Conservation (phyloP, 352 stramenopile species). For the Blastocystis hominis region DNA sequence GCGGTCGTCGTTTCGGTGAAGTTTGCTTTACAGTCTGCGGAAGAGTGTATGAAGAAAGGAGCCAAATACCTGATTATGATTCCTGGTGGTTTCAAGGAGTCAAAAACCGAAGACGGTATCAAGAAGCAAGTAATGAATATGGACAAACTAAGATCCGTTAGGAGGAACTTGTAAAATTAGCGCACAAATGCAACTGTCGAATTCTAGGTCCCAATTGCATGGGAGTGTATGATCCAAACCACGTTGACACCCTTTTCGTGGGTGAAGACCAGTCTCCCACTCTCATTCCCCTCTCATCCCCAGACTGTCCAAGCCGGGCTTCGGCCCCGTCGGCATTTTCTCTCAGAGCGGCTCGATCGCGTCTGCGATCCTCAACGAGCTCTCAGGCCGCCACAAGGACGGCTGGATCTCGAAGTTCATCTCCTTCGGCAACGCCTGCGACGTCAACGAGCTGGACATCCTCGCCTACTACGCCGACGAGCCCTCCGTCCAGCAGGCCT, state of each 20-base stretch:
- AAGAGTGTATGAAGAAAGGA: slow-evolving; percentile 57
- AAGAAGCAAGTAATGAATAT: neutral
- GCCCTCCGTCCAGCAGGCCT: slow-evolving; percentile 40
- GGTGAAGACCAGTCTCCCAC: neutral
- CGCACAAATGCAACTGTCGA: slow-evolving; percentile 37
- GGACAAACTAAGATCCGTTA: neutral
- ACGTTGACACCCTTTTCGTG: slow-evolving; percentile 52
- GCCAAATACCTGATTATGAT: slow-evolving; percentile 57
- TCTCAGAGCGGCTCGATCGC: slow-evolving; percentile 43
- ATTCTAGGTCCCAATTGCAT: slow-evolving; percentile 57
- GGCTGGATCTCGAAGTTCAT: slow-evolving; percentile 58
- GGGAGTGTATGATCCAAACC: slow-evolving; percentile 46
- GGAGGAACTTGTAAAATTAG: slow-evolving; percentile 1
- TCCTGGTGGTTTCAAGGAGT: slow-evolving; percentile 50
- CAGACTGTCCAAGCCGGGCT: slow-evolving; percentile 41
- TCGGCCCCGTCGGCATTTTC: slow-evolving; percentile 43
- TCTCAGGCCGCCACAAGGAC: slow-evolving; percentile 21
- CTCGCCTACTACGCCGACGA: slow-evolving; percentile 38
- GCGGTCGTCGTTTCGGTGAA: slow-evolving; percentile 37
- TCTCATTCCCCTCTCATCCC: neutral
- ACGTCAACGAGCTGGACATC: slow-evolving; percentile 53
- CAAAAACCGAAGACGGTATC: slow-evolving; percentile 46
- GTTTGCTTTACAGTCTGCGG: slow-evolving; percentile 23
- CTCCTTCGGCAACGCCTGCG: slow-evolving; percentile 51
- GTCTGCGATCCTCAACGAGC: slow-evolving; percentile 45